Conservation (phyloP, 2,329 filamentous ascomycete species). For the Colletotrichum plurivorum region DNA sequence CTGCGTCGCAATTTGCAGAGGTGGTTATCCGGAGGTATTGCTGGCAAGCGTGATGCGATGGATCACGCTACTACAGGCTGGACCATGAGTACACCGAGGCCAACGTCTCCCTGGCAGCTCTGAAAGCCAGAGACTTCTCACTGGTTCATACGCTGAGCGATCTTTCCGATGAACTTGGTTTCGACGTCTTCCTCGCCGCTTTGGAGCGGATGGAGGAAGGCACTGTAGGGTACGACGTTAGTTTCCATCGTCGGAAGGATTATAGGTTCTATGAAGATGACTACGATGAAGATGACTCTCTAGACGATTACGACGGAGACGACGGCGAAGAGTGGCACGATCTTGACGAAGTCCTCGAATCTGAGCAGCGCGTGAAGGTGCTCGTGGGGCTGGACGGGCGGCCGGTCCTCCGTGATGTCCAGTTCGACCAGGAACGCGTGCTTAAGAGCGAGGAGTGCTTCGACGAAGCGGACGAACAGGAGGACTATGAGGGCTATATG, state of each 20-base stretch:
- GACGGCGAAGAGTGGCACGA: slow-evolving; percentile 34
- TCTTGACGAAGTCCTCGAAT: slow-evolving; percentile 39
- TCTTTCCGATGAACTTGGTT: slow-evolving; percentile 43
- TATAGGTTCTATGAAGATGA: too few relatives aligned
- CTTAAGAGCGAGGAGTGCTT: slow-evolving; percentile 45
- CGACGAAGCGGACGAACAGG: slow-evolving; percentile 34
- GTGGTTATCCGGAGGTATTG: slow-evolving; percentile 48
- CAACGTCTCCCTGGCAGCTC: slow-evolving; percentile 45
- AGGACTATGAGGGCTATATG: slow-evolving; percentile 47
- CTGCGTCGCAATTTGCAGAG: slow-evolving; percentile 44
- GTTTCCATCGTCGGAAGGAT: slow-evolving; percentile 28
- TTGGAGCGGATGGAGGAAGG: slow-evolving; percentile 49
- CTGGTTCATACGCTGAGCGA: slow-evolving; percentile 46
- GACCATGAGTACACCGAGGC: slow-evolving; percentile 52
- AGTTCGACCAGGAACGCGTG: slow-evolving; percentile 42
- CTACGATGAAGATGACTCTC: too few relatives aligned
- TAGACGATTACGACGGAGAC: slow-evolving; percentile 21
- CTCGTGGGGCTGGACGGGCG: slow-evolving; percentile 48
- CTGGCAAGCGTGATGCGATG: not conserved
- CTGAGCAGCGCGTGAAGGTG: slow-evolving; percentile 40
- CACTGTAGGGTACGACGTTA: slow-evolving; percentile 15
- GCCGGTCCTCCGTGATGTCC: slow-evolving; percentile 36
- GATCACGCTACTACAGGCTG: slow-evolving; percentile 47
- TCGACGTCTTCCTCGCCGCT: slow-evolving; percentile 51
- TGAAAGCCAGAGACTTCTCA: slow-evolving; percentile 48